A percentile compares a stretch with the other conserved stretches of the same genome.
These are phyloP conservation scores for Plantago ovata DNA, from an alignment of 257 asterid species.

Conservation along the genomic window DNA sequence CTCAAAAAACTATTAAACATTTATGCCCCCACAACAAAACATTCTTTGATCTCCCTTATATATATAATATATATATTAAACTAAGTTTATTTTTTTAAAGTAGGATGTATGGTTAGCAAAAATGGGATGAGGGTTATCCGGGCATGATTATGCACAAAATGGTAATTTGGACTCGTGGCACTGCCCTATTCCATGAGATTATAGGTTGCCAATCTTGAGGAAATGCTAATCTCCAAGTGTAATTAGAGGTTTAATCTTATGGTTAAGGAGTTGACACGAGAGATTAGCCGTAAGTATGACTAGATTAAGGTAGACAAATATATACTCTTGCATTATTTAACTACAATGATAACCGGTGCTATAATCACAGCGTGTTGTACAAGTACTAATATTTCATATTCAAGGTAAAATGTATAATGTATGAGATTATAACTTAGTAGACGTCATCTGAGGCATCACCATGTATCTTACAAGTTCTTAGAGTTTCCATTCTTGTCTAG, in stretches of 20 bases:
- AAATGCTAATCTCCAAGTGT: conserved; percentile 17
- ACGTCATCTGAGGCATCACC: conserved; percentile 24
- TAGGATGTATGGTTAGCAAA: conserved; percentile 12
- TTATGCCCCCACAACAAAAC: conserved; percentile 15
- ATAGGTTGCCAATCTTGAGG: conserved; percentile 12
- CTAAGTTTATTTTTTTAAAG: neutral
- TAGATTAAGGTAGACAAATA: neutral
- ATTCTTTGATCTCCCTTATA: conserved; percentile 11
- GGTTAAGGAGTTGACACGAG: conserved; percentile 21
- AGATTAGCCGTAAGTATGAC: neutral
- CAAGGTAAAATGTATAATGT: no score
- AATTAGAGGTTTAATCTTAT: conserved; percentile 2
- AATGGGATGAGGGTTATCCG: conserved; percentile 21
- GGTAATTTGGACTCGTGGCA: conserved; percentile 27
- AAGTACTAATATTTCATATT: no score
- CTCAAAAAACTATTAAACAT: neutral
- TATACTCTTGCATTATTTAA: neutral
- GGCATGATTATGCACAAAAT: conserved; percentile 12
- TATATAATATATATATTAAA: neutral
- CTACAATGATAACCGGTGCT: neutral
- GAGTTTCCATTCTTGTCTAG: neutral
- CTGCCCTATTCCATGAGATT: conserved; percentile 22
- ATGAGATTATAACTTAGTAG: no score
- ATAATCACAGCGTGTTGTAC: neutral
- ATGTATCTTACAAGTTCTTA: neutral